Base-by-base conservation (phyloP, 169 alveolate species). In the Eimeria praecox region DNA sequence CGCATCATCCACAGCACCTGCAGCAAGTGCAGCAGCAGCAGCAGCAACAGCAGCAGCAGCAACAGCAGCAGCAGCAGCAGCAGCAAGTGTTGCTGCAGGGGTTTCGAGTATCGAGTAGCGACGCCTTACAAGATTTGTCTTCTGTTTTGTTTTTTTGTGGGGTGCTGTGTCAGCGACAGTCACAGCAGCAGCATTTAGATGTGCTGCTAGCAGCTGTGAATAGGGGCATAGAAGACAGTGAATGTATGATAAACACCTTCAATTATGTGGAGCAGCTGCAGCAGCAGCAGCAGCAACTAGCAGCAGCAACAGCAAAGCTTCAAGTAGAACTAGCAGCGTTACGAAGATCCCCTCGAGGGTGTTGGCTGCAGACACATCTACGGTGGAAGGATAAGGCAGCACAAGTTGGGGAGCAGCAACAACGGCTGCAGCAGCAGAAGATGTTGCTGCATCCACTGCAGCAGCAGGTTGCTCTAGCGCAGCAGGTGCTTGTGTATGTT, bases 191-290 rank as follows among this genome's bases (percentile, higher is more conserved):
- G 90, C 90, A 82, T 49, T 52, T 82, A 16, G 90, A 82, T 18
- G 46, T 82, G 64, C 69, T 82, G 44, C 90, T 82, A 49, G 90
- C 90, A 49, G 90, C 90, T 38, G 90, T 82, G 3, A 82, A 82
- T n/a, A 69, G 90, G 24, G 95, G 83, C 73, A 75, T 96, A 82
- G 95, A 95, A 42, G 97, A 96, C 71, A 91, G 96, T 6, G 97
- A 96, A 75, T 95, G 96, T 71, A 96, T 96, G 97, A 85, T 96
- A 38, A 96, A 95, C 24, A 97, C 97, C 30, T 95, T 96, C 18
- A 93, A 80, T 75, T 73, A 95, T 24, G 87, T 96, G 22, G 97
- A 96, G 90, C 92, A 95, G 73, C 77, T 96, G 93, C 82, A 52
- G 49, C 95, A 91, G 83, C 78, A 73, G 69, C 82, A 90, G 80